These are phyloP conservation scores for Geosmithia putterillii DNA, from an alignment of 2,329 filamentous ascomycete genomes.

Conservation along the genomic window DNA sequence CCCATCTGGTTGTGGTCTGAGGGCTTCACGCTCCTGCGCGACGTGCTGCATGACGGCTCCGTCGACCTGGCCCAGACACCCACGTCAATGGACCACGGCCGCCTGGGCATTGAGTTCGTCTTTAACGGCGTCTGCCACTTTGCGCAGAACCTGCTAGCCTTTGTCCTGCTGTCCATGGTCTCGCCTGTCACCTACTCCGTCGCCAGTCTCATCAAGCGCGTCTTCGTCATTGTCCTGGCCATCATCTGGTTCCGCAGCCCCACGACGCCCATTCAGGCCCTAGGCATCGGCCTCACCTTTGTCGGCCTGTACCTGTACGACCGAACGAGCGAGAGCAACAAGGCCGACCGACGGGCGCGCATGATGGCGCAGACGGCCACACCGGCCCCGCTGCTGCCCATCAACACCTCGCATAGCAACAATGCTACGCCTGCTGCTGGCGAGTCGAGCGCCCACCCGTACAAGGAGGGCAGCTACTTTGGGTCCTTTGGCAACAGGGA, in stretches of 20 bases:
- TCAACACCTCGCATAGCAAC: constrained; percentile 29
- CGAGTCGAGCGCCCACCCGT: constrained; percentile 19
- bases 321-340: constrained; percentile 76
- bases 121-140: constrained; percentile 98
- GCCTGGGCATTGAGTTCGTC: constrained; percentile 70
- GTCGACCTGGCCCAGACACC: constrained; percentile 48
- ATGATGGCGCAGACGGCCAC: constrained; percentile 34
- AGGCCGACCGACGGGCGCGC: constrained; percentile 72
- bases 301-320: constrained; percentile 92
- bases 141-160: constrained; percentile 89
- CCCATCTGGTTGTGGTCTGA: constrained; percentile 94
- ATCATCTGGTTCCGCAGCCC: constrained; percentile 93
- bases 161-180: constrained; percentile 82
- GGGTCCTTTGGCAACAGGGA: constrained; percentile 19
- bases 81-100: constrained; percentile 63
- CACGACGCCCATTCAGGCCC: constrained; percentile 70
- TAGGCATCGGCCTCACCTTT: constrained; percentile 82
- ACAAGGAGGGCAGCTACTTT: constrained; percentile 31
- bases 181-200: constrained; percentile 97
- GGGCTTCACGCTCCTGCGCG: constrained; percentile 62
- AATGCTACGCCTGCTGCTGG: constrained; percentile 10
- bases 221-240: constrained; percentile 90
- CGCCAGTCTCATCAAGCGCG: constrained; percentile 88
- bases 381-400: constrained; percentile 49
- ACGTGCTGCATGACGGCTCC: constrained; percentile 71